Conservation (phyloP, 176 grass and related monocot genomes). For the Eragrostis curvula region DNA sequence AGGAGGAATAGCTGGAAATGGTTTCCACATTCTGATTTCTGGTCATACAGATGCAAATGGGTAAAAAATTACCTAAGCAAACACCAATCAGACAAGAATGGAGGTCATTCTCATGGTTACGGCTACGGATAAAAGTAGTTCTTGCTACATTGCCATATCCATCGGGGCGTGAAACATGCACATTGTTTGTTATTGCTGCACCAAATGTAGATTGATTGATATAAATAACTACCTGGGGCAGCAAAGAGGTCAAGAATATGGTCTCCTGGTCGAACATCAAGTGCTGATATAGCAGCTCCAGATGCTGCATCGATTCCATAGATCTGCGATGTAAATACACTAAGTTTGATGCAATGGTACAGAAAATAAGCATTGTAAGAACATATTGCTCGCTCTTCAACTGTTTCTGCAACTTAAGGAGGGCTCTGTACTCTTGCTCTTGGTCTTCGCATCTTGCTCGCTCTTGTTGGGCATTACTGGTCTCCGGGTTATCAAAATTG, state of each 20-base stretch:
- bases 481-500: too few species aligned
- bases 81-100: constrained; percentile 2
- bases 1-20: neutral
- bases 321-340: constrained; percentile 58
- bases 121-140: neutral
- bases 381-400: too few species aligned
- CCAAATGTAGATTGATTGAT: neutral
- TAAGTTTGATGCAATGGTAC: constrained; percentile 25
- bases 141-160: neutral
- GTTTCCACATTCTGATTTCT: neutral
- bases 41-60: neutral
- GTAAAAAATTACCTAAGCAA: constrained; percentile 5
- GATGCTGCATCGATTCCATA: constrained; percentile 98
- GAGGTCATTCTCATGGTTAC: constrained; percentile 21
- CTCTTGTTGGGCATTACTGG: too few species aligned
- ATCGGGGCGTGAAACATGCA: neutral
- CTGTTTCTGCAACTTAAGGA: too few species aligned
- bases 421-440: too few species aligned
- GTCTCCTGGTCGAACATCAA: constrained; percentile 73
- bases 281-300: constrained; percentile 82
- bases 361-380: neutral
- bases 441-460: too few species aligned
- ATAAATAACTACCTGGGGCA: constrained; percentile 72
- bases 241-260: constrained; percentile 97
- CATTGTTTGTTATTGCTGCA: neutral